phyloP scores from a whole-genome alignment of 495 filamentous ascomycete species.

The Astrothelium macrocarpum region DNA sequence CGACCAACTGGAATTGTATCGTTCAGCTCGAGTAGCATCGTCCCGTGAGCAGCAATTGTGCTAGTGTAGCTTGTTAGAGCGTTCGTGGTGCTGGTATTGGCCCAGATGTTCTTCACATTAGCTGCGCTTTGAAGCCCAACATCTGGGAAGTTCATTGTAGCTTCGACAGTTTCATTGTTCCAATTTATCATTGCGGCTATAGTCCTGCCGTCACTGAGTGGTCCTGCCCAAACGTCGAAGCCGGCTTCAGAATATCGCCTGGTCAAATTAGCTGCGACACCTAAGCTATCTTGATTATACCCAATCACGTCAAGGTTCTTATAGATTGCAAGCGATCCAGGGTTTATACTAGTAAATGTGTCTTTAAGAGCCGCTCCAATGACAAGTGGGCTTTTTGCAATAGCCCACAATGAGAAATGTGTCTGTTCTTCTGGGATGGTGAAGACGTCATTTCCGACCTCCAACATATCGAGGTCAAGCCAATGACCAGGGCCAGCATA shows the following conservation, averaged over 20 bases:
- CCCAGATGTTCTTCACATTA: conserved; percentile 39
- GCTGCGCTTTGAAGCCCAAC: conserved; percentile 35
- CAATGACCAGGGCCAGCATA: conserved; percentile 10
- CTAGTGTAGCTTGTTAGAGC: conserved; percentile 35
- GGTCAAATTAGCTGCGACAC: conserved; percentile 12
- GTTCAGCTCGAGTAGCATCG: conserved; percentile 36
- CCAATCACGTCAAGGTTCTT: conserved; percentile 10
- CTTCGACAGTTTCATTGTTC: conserved; percentile 30
- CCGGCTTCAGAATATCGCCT: conserved; percentile 35
- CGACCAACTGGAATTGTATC: conserved; percentile 27
- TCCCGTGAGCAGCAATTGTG: conserved; percentile 35
- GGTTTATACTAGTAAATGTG: background rate
- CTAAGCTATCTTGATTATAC: conserved; percentile 13
- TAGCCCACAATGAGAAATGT: conserved; percentile 15
- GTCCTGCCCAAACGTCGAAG: conserved; percentile 43
- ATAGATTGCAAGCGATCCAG: conserved; percentile 5
- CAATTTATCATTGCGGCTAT: conserved; percentile 42
- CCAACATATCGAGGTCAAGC: conserved; percentile 11
- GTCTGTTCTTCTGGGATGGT: conserved; percentile 10
- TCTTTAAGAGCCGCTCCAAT: conserved; percentile 10
- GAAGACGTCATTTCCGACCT: conserved; percentile 9
- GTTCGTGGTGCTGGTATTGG: conserved; percentile 18
- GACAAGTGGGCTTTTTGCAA: conserved; percentile 9
- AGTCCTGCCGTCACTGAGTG: conserved; percentile 31
- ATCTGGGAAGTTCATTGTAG: conserved; percentile 35